These are phyloP conservation scores for Nannochloris sp. DNA, from an alignment of 139 green algal species.

Conservation along the genomic window DNA sequence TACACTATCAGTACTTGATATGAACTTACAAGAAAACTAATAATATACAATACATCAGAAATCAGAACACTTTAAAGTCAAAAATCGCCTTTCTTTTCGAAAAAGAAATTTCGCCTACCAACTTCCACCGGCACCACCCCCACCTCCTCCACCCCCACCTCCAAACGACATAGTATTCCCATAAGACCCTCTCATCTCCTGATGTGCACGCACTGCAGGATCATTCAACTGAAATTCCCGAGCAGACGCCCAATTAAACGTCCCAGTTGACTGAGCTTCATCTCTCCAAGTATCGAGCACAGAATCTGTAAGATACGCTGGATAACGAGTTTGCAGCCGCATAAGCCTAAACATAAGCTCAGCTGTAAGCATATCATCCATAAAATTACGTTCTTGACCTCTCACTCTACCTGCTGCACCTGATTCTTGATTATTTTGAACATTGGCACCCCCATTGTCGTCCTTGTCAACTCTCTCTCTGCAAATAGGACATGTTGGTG, in stretches of 20 bases:
- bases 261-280: slow-evolving; percentile 25
- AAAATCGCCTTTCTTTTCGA: too few relatives aligned
- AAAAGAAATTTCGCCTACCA: slow-evolving; percentile 33
- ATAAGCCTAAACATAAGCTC: slow-evolving; percentile 23
- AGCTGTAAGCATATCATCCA: slow-evolving; percentile 4
- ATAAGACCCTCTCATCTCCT: slow-evolving; percentile 3
- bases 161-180: slow-evolving; percentile 23
- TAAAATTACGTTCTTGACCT: neutral
- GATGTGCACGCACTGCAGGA: slow-evolving; percentile 18
- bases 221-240: slow-evolving; percentile 40
- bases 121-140: slow-evolving; percentile 21
- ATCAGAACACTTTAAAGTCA: too few relatives aligned
- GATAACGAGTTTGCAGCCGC: slow-evolving; percentile 29
- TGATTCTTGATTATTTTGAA: neutral
- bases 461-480: slow-evolving; percentile 19
- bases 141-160: slow-evolving; percentile 36
- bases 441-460: neutral
- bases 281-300: slow-evolving; percentile 31
- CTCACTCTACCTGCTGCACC: neutral
- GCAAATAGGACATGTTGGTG: slow-evolving; percentile 45
- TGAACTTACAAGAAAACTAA: too few relatives aligned
- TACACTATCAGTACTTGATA: too few relatives aligned
- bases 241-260: slow-evolving; percentile 16
- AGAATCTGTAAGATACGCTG: slow-evolving; percentile 20
- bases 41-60: too few relatives aligned